Evolutionary conservation across 768 basidiomycete genomes (phyloP), one percentile per base, ranked within the genome.

Genomic region (Phylloporus rhodoxanthus): DNA sequence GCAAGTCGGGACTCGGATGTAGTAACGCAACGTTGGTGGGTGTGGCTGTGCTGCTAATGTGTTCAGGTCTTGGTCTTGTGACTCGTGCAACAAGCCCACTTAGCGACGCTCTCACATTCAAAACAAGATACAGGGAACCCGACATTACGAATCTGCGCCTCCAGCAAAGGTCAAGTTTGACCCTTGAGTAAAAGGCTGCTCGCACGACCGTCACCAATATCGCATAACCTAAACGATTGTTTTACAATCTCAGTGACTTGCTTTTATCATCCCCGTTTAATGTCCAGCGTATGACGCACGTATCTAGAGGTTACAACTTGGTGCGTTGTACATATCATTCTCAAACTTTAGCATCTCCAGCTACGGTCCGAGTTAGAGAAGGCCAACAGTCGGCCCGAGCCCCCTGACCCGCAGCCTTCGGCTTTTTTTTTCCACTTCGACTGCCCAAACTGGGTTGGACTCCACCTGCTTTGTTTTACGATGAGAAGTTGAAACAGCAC

Each of bases 11-110:
- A n/a, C n/a, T 19, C 43, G 43, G 43, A 14, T 15, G 43, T 5
- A 15, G 23, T 14, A 23, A 7, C 8, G 8, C 15, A 10, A 29
- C 6, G n/a, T 33, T 26, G 7, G 7, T 26, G 26, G 26, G 17
- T 37, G 56, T 57, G 56, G 56, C 56, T 57, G 56, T 57, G 51
- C 43, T 1, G 14, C 5, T 45, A 8, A 32, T 3, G 4, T 2
- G 30, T 6, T 14, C 30, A 32, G 11, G 2, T 11, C 30, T 25
- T 25, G 11, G 2, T 11, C 30, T 25, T 25, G 25, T 25, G 26
- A 26, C 26, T 26, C 26, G 8, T 26, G n/a, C n/a, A n/a, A n/a
- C 26, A 7, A 26, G 8, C 26, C 33, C 33, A 26, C 20, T 29
- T 41, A 30, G 34, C 7, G 29, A 38, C 33, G 5, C 26, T 17